Base-by-base conservation (phyloP, 2,329 filamentous ascomycete species). In the Stemphylium lycopersici region DNA sequence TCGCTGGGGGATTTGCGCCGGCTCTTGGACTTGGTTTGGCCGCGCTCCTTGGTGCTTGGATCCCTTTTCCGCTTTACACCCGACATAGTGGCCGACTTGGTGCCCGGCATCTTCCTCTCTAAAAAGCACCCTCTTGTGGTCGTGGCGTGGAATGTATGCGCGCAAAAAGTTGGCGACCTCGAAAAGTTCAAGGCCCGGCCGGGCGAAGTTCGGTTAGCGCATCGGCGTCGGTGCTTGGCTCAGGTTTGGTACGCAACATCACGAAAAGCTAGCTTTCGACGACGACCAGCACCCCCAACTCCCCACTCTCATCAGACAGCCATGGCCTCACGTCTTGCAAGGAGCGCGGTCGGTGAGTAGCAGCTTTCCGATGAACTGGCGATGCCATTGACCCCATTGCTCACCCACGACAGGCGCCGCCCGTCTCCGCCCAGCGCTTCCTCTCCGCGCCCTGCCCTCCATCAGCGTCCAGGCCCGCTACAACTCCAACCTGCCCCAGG, bases 251-350 rank as follows among this genome's bases (percentile, higher is more conserved):
- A 49, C 60, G 61, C 60, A 61, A 61, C 64, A 67, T 64, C 63
- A 65, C 61, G 63, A 63, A 59, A 62, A 65, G 56, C 56, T 57
- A 63, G 61, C 61, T 63, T 40, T 55, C 59, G 57, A 64, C 62
- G 53, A 56, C 65, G 58, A 56, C 43, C 57, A 62, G 62, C 66
- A 66, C 65, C 67, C 64, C 66, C 60, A 66, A 65, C 69, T 76
- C 71, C 66, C 69, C 71, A 68, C 71, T 71, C 72, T 63, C 72
- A 76, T 76, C 73, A 60, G 43, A 52, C 85, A 79, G 90, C 84
- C 90, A 98, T 98, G 93, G 93, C 93, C 85, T 96, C 91, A 81
- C 91, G 93, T 85, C 86, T 98, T 84, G 91, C 89, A 86, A 92
- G 90, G 87, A 93, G 88, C 86, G 91, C 92, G 83, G 83, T 93